These are phyloP conservation scores for Taiozyma sp. DNA, from an alignment of 1,139 yeast genomes.

Conservation along the genomic window DNA sequence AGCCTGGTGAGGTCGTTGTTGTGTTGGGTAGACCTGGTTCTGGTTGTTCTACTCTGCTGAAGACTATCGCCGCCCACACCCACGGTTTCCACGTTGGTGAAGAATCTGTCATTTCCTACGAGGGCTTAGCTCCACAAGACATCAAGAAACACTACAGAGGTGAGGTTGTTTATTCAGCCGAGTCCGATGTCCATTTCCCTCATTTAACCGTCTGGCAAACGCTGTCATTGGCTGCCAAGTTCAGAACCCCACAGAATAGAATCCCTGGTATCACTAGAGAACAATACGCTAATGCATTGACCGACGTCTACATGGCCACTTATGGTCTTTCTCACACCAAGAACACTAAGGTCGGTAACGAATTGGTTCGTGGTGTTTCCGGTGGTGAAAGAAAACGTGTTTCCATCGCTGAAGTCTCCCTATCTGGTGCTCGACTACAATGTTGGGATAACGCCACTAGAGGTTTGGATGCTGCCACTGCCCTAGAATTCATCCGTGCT, in stretches of 20 bases:
- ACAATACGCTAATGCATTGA: conserved; percentile 54
- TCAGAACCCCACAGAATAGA: conserved; percentile 66
- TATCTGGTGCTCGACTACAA: conserved; percentile 58
- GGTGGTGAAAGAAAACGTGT: conserved; percentile 86
- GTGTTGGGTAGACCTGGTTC: conserved; percentile 84
- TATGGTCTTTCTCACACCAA: conserved; percentile 62
- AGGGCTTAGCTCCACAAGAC: conserved; percentile 45
- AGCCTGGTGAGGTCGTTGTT: conserved; percentile 71
- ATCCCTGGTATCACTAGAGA: conserved; percentile 54
- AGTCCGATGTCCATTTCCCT: conserved; percentile 68
- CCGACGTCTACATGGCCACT: too few species aligned
- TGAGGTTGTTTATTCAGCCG: conserved; percentile 71
- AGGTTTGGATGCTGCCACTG: conserved; percentile 74
- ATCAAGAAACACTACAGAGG: conserved; percentile 53
- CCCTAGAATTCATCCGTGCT: conserved; percentile 69
- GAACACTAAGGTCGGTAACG: conserved; percentile 66
- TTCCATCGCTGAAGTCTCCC: conserved; percentile 64
- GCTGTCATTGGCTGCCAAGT: conserved; percentile 55
- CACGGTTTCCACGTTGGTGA: conserved; percentile 62
- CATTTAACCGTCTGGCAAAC: conserved; percentile 72
- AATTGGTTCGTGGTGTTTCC: conserved; percentile 70
- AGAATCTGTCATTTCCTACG: conserved; percentile 44
- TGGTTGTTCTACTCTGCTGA: conserved; percentile 77
- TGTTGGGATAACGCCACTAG: conserved; percentile 78
- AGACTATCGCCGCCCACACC: conserved; percentile 65